These are phyloP conservation scores for Amaranthus palmeri DNA, from an alignment of 148 eudicot species.

Conservation along the genomic window DNA sequence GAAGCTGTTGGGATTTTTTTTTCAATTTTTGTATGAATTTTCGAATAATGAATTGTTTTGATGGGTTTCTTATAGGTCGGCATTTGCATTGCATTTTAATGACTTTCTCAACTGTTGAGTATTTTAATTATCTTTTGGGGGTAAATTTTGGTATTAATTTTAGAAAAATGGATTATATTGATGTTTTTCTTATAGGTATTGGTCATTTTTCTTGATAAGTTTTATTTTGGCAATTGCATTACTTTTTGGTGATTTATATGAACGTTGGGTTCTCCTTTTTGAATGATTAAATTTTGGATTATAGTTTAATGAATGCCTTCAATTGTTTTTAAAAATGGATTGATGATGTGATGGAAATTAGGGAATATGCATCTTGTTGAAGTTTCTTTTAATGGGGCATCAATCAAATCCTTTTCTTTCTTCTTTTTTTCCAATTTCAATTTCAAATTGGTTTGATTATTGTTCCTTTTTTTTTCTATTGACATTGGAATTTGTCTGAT, in stretches of 20 bases:
- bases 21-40: too few relatives aligned
- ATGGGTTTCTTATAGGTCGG: too few relatives aligned
- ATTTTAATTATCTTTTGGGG: too few relatives aligned
- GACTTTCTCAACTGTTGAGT: too few relatives aligned
- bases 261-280: not conserved
- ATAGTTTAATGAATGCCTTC: not conserved
- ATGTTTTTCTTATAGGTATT: slow-evolving; percentile 87
- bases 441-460: not conserved
- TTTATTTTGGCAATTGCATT: not conserved
- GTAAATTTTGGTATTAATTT: too few relatives aligned
- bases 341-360: not conserved
- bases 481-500: not conserved
- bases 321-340: not conserved
- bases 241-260: not conserved
- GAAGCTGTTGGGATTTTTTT: not conserved
- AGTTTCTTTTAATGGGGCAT: not conserved
- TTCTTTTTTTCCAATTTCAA: too few relatives aligned
- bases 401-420: too few relatives aligned
- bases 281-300: not conserved
- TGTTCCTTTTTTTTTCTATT: not conserved
- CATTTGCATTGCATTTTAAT: too few relatives aligned
- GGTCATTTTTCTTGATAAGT: not conserved
- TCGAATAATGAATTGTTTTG: too few relatives aligned
- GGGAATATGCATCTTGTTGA: not conserved
- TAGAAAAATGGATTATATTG: slow-evolving; percentile 14